phyloP scores from a whole-genome alignment of 352 stramenopile species.

The Phytopythium aichiense region DNA sequence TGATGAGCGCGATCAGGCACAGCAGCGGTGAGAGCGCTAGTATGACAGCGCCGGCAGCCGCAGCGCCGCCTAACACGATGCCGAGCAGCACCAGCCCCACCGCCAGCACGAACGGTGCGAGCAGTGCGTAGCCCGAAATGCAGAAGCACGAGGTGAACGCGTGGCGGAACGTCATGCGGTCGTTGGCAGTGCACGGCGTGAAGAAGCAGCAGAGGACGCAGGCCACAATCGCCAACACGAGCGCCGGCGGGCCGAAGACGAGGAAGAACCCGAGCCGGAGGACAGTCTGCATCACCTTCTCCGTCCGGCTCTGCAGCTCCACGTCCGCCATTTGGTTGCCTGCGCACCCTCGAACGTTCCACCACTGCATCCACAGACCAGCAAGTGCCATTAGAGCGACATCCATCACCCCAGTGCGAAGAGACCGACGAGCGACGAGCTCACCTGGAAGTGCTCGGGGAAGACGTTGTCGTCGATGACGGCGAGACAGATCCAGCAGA shows the following conservation, averaged over 20 bases:
- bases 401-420: neutral
- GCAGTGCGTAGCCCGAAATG: constrained; percentile 46
- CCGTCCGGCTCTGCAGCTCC: constrained; percentile 32
- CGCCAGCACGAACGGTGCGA: constrained; percentile 38
- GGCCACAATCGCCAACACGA: constrained; percentile 53
- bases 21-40: constrained; percentile 26
- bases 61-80: constrained; percentile 20
- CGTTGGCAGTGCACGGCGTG: constrained; percentile 44
- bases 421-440: neutral
- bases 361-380: constrained; percentile 42
- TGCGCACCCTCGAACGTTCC: constrained; percentile 69
- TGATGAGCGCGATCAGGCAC: constrained; percentile 20
- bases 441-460: constrained; percentile 82
- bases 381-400: neutral
- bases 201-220: constrained; percentile 63
- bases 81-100: constrained; percentile 23
- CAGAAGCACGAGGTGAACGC: constrained; percentile 68
- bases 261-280: constrained; percentile 57
- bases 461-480: constrained; percentile 84
- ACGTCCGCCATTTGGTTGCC: constrained; percentile 70
- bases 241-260: constrained; percentile 56
- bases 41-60: constrained; percentile 20
- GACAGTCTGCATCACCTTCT: constrained; percentile 30
- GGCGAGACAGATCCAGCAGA: constrained; percentile 87
- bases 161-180: constrained; percentile 40